A percentile compares a stretch with the other conserved stretches of the same genome.
phyloP scores from a whole-genome alignment of 345 rosid species.

The Lepidium africanum region DNA sequence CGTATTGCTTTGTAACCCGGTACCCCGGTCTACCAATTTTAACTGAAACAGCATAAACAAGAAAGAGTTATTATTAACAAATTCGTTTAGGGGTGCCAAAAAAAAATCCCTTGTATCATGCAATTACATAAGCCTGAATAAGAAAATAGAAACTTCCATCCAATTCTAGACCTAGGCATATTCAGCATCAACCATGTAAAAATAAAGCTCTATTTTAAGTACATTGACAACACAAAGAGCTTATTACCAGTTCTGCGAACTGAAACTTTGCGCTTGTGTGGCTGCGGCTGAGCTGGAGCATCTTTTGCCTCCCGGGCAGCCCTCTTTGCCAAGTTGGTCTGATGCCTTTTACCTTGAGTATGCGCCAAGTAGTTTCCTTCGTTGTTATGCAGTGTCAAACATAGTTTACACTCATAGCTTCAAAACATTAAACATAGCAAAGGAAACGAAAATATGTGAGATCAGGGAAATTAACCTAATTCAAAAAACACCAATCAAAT shows the following conservation, averaged over 20 bases:
- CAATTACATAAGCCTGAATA: not conserved
- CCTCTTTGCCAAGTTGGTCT: slow-evolving; percentile 93
- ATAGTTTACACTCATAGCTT: slow-evolving; percentile 97
- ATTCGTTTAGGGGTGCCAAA: not conserved
- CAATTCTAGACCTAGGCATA: not conserved
- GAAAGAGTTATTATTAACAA: not conserved
- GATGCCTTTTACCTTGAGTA: slow-evolving; percentile 96
- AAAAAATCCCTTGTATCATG: not conserved
- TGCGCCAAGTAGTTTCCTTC: slow-evolving; percentile 99
- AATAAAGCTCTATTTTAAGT: not conserved
- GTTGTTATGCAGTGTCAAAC: slow-evolving; percentile 93
- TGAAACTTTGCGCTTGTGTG: slow-evolving; percentile 81
- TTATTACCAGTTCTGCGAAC: slow-evolving; percentile 61
- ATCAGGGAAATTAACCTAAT: not conserved
- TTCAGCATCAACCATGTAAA: not conserved
- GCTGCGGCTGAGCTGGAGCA: slow-evolving; percentile 87
- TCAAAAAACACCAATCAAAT: not conserved
- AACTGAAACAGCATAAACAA: slow-evolving; percentile 39
- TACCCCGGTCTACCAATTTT: slow-evolving; percentile 98
- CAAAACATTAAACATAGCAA: slow-evolving; percentile 15
- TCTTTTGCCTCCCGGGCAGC: slow-evolving; percentile 98
- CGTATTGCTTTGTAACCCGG: slow-evolving; percentile 90
- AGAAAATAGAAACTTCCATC: not conserved
- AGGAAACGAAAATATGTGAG: not conserved
- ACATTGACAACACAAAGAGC: not conserved